A percentile compares a stretch with the other conserved stretches of the same genome.
Evolutionary conservation across 2,329 filamentous ascomycete species (phyloP).

Genomic region (Chalara sp.): DNA sequence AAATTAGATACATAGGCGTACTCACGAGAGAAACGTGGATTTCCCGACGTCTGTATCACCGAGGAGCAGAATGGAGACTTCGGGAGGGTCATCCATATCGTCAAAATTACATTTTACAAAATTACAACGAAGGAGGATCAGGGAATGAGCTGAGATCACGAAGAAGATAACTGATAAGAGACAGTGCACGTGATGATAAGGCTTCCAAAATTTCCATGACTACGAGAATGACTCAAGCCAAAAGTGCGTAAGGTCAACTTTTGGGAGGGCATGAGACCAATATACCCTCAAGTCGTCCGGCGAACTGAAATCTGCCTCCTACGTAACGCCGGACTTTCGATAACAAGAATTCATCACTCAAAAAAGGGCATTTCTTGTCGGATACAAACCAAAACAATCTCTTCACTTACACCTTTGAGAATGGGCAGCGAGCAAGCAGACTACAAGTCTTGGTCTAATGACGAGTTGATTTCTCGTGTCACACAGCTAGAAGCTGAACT

Average conservation of each 20-base stretch:
- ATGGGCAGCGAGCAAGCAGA: slow-evolving; percentile 26
- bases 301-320: slow-evolving; percentile 3
- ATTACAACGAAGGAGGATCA: no score
- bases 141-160: no score
- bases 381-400: slow-evolving; percentile 8
- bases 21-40: slow-evolving; percentile 55
- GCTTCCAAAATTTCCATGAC: no score
- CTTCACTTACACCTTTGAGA: slow-evolving; percentile 1
- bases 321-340: slow-evolving; percentile 4
- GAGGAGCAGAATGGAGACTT: slow-evolving; percentile 48
- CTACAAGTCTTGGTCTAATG: slow-evolving; percentile 63
- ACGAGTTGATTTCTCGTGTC: slow-evolving; percentile 62
- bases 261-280: slow-evolving; percentile 9
- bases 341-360: slow-evolving; percentile 12
- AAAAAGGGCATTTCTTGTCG: slow-evolving; percentile 8
- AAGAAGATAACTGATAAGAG: no score
- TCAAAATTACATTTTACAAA: background rate
- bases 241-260: no score
- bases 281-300: slow-evolving; percentile 3
- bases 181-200: no score
- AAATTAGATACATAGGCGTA: slow-evolving; percentile 11
- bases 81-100: slow-evolving; percentile 31
- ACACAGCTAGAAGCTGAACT: slow-evolving; percentile 61
- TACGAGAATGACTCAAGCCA: no score
- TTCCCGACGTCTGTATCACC: slow-evolving; percentile 55